These are phyloP conservation scores for Cladosporium sp. DNA, from an alignment of 2,329 filamentous ascomycete species.

Conservation along the genomic window DNA sequence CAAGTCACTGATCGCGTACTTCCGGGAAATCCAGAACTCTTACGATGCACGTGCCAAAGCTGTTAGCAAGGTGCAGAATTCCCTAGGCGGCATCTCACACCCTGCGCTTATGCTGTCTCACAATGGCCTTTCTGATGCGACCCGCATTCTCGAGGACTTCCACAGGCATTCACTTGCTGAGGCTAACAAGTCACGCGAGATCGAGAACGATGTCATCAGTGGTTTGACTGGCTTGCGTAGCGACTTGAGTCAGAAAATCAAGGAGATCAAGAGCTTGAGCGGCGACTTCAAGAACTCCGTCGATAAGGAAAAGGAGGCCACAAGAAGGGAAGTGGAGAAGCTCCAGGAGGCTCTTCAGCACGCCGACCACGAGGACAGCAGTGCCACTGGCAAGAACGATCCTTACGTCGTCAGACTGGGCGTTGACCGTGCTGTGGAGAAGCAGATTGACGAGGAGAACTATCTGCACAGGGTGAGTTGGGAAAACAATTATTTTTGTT, in stretches of 20 bases:
- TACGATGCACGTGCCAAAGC: slow-evolving; percentile 84
- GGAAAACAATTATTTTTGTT: not conserved
- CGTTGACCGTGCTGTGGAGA: slow-evolving; percentile 86
- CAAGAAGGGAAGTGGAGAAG: slow-evolving; percentile 70
- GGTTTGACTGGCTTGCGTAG: slow-evolving; percentile 80
- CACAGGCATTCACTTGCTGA: slow-evolving; percentile 77
- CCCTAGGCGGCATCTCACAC: slow-evolving; percentile 73
- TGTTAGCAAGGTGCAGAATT: slow-evolving; percentile 74
- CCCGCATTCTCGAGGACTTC: slow-evolving; percentile 73
- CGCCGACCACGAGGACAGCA: slow-evolving; percentile 67
- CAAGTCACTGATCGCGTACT: slow-evolving; percentile 91
- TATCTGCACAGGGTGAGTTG: slow-evolving; percentile 76
- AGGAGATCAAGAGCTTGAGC: slow-evolving; percentile 91
- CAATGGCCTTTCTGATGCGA: slow-evolving; percentile 83
- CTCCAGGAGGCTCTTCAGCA: slow-evolving; percentile 79
- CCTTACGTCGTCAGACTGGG: slow-evolving; percentile 81
- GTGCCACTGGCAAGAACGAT: slow-evolving; percentile 80
- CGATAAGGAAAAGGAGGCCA: slow-evolving; percentile 87
- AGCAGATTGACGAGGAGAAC: slow-evolving; percentile 93
- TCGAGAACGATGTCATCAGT: slow-evolving; percentile 85
- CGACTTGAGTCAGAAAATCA: slow-evolving; percentile 92
- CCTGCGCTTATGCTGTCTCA: slow-evolving; percentile 73
- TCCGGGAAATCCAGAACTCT: slow-evolving; percentile 82
- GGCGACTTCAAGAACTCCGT: slow-evolving; percentile 97
- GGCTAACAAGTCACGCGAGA: slow-evolving; percentile 82